Evolutionary conservation across 805 yeast genomes (phyloP), one percentile per base, ranked within the genome.

Genomic region (Diddensiella santjacobensis): DNA sequence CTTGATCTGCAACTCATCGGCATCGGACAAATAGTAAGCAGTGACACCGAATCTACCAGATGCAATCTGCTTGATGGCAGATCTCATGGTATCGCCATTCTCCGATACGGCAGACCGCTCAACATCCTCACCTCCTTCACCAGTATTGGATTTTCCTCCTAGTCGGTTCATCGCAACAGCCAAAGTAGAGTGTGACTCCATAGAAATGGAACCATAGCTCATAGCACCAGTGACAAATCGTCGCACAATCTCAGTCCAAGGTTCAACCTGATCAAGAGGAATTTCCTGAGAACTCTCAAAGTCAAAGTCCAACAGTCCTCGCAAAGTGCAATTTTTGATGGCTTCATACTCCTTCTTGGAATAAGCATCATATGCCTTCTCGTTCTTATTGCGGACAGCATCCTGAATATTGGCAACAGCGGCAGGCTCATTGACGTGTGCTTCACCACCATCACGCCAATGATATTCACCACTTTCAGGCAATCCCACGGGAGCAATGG

Each of bases 51-150:
- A 91, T 70, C 99, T 80, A 58, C 97, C 97, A 40, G 96, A 88
- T 13, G 99, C 99, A 67, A 91, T 85, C 72, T 91, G 99, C 73
- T 91, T 91, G 67, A 91, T 91, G 22, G 98, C 88, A n/a, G 98
- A 90, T 69, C 98, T 81, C 96, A 91, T 93, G 5, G 98, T 88
- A 67, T 93, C 98, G 62, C 98, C 98, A 59, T 87, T 87, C 44
- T 79, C 83, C 52, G 79, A 77, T 18, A 84, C 84, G 45, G 77
- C 72, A 3, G 96, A 86, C 60, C 97, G 79, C 64, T 90, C 96
- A 42, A 93, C 80, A 64, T 91, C 98, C 70, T 91, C 99, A 75
- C 99, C 99, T 75, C 99, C 99, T 75, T 91, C 99, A 74, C 99
- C 99, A 53, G 98, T 90, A 69, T 91, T 91, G 42, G 96, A 88